These are phyloP conservation scores for Ophiocordyceps polyrhachis-furcata DNA, from an alignment of 2,329 filamentous ascomycete genomes.

Conservation along the genomic window DNA sequence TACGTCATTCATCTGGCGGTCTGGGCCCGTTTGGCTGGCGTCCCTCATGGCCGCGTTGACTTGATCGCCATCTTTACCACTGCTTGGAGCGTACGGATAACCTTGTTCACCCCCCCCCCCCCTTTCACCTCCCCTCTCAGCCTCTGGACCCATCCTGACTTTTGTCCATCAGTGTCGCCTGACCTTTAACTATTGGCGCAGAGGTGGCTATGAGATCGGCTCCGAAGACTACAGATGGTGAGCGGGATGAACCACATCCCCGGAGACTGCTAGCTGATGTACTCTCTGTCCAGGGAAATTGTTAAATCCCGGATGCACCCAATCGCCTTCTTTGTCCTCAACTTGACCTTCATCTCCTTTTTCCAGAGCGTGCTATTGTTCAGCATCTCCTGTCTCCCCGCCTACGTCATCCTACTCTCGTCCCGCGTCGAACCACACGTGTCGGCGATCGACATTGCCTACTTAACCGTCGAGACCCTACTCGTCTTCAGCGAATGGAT, in stretches of 20 bases:
- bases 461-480: conserved; percentile 24
- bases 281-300: conserved; percentile 34
- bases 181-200: conserved; percentile 94
- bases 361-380: conserved; percentile 70
- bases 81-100: conserved; percentile 58
- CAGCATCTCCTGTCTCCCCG: conserved; percentile 53
- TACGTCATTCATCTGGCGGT: conserved; percentile 70
- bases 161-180: conserved; percentile 32
- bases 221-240: conserved; percentile 89
- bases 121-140: background rate
- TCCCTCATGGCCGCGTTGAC: conserved; percentile 54
- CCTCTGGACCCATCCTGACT: background rate
- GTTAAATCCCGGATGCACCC: conserved; percentile 46
- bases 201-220: conserved; percentile 73
- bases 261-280: background rate
- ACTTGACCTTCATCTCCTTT: conserved; percentile 75
- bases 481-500: conserved; percentile 53
- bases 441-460: conserved; percentile 26
- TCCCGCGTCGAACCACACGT: conserved; percentile 39
- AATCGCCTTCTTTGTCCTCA: conserved; percentile 62
- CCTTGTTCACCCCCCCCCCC: background rate
- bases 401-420: conserved; percentile 64
- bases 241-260: conserved; percentile 1
- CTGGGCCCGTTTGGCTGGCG: conserved; percentile 62
- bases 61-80: conserved; percentile 50